These are phyloP conservation scores for Saussurea involucrata DNA, from an alignment of 129 eudicot genomes.

Conservation along the genomic window DNA sequence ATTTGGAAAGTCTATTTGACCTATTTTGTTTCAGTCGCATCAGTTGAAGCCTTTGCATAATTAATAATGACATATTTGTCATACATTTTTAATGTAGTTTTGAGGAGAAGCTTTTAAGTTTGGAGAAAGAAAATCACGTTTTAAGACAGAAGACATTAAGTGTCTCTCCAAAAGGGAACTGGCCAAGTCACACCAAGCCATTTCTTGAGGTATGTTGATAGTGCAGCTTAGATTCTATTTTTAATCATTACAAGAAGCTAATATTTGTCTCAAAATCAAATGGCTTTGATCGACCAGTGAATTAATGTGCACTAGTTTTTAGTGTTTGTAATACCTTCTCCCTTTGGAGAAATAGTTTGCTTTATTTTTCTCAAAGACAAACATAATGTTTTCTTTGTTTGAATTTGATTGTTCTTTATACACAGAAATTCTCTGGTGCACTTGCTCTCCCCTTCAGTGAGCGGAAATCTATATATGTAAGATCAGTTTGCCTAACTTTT, in stretches of 20 bases:
- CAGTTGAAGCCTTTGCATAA: slow-evolving; percentile 9
- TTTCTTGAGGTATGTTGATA: slow-evolving; percentile 61
- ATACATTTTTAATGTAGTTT: slow-evolving; percentile 38
- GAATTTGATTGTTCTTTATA: neutral
- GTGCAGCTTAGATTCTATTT: slow-evolving; percentile 1
- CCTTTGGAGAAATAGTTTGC: too few species aligned
- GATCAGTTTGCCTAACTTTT: slow-evolving; percentile 30
- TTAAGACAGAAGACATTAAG: slow-evolving; percentile 72
- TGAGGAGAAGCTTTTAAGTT: slow-evolving; percentile 72
- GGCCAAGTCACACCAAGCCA: slow-evolving; percentile 60
- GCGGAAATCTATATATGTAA: slow-evolving; percentile 65
- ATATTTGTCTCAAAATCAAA: neutral
- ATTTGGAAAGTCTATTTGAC: neutral
- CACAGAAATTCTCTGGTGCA: slow-evolving; percentile 71
- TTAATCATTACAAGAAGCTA: neutral
- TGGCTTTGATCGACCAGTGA: neutral
- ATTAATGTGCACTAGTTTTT: neutral
- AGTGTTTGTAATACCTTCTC: neutral
- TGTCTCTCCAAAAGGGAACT: slow-evolving; percentile 63
- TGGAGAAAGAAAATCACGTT: slow-evolving; percentile 86
- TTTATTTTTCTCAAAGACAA: too few species aligned
- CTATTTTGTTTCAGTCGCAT: neutral
- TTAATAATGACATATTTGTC: neutral
- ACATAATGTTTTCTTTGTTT: too few species aligned
- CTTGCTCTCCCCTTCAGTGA: slow-evolving; percentile 59